Evolutionary conservation across 345 rosid genomes (phyloP).

Genomic region (Orychophragmus violaceus): DNA sequence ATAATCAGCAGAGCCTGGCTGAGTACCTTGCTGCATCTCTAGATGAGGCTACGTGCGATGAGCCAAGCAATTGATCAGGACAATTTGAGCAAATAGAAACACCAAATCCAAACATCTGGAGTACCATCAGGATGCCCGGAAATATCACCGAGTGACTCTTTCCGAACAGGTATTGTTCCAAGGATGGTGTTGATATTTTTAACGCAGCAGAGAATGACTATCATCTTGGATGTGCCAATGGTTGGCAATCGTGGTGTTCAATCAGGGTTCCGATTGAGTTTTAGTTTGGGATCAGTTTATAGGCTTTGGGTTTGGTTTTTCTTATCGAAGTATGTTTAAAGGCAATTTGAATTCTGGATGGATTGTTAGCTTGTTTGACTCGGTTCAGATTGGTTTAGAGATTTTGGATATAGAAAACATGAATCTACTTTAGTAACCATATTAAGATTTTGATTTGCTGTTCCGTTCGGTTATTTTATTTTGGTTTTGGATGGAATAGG

Average conservation of each 20-base stretch:
- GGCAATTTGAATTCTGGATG: neutral
- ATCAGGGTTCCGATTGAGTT: neutral
- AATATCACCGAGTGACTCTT: neutral
- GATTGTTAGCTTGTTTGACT: neutral
- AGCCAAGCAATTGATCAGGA: conserved; percentile 27
- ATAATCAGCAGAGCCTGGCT: conserved; percentile 60
- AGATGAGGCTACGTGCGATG: conserved; percentile 44
- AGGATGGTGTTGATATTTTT: neutral
- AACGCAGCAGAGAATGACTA: neutral
- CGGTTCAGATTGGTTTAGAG: neutral
- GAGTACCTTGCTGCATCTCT: conserved; percentile 79
- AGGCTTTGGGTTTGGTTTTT: neutral
- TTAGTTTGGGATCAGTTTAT: neutral
- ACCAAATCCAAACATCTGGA: neutral
- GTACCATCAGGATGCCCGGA: neutral
- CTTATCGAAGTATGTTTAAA: neutral
- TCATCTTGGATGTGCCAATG: neutral
- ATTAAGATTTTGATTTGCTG: neutral
- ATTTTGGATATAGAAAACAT: neutral
- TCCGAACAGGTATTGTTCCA: neutral
- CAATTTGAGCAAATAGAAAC: neutral
- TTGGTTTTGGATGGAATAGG: neutral
- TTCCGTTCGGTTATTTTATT: neutral
- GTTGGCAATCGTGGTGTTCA: neutral
- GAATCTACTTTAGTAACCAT: neutral